Conservation (phyloP, 2,329 filamentous ascomycete genomes). For the Chaetomiaceae sp. region DNA sequence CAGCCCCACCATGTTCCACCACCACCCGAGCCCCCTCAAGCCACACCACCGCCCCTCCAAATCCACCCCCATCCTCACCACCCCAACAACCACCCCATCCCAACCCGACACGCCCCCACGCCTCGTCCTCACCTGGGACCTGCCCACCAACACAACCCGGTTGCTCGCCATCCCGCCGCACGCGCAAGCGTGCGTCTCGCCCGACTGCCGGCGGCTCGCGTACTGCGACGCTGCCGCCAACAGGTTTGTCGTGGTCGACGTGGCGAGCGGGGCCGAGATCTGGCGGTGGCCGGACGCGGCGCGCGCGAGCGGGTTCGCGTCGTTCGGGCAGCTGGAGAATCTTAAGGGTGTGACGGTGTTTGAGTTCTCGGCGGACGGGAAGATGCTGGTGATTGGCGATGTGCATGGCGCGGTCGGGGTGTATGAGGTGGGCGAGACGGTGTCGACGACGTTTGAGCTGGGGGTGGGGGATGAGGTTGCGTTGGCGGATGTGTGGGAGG, state of each 20-base stretch:
- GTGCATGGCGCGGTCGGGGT: constrained; percentile 16
- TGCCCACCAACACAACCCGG: constrained; percentile 18
- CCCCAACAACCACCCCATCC: not conserved
- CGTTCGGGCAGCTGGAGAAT: constrained; percentile 19
- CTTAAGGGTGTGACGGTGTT: constrained; percentile 20
- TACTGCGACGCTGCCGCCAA: constrained; percentile 17
- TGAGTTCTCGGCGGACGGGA: constrained; percentile 21
- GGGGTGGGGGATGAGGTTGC: constrained; percentile 11
- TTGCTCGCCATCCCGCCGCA: constrained; percentile 23
- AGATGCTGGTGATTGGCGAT: constrained; percentile 20
- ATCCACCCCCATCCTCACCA: not conserved
- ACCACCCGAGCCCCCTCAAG: too few relatives aligned
- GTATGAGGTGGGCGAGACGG: constrained; percentile 18
- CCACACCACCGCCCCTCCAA: not conserved
- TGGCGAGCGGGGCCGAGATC: constrained; percentile 15
- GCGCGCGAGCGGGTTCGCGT: constrained; percentile 5
- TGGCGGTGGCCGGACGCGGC: constrained; percentile 23
- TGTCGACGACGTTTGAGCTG: constrained; percentile 13
- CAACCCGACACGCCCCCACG: constrained; percentile 10
- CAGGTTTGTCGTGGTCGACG: constrained; percentile 21
- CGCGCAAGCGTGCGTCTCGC: constrained; percentile 22
- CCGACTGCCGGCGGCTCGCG: constrained; percentile 23
- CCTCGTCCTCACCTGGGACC: constrained; percentile 22
- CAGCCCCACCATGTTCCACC: not conserved
- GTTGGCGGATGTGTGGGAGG: constrained; percentile 6